phyloP scores from a whole-genome alignment of 2,329 filamentous ascomycete genomes.

The Fusarium verrucosum region DNA sequence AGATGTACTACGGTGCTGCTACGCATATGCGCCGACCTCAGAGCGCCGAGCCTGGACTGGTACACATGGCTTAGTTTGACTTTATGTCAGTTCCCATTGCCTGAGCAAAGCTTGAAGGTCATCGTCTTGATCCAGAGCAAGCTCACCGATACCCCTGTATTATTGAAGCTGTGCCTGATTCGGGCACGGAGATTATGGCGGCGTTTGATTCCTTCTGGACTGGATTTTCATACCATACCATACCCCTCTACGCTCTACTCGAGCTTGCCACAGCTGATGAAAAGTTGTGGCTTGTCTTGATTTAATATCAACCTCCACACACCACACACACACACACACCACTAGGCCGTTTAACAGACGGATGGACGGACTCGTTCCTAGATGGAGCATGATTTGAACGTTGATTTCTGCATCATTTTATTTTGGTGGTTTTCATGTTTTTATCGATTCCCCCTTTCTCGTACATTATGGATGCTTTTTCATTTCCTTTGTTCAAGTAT shows the following conservation, averaged over 20 bases:
- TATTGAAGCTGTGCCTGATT: constrained; percentile 27
- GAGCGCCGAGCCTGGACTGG: constrained; percentile 72
- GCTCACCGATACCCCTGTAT: constrained; percentile 41
- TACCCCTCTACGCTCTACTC: too few relatives aligned
- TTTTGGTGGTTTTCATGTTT: constrained; percentile 24
- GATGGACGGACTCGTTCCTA: constrained; percentile 39
- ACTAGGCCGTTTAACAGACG: constrained; percentile 13
- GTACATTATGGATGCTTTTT: constrained; percentile 34
- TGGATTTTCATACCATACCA: constrained; percentile 28
- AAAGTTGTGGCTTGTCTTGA: constrained; percentile 33
- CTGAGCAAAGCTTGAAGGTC: constrained; percentile 13
- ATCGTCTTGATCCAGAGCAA: constrained; percentile 13
- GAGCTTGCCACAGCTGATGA: constrained; percentile 29
- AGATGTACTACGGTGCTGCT: constrained; percentile 77
- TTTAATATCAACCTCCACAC: constrained; percentile 34
- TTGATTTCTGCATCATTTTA: constrained; percentile 23
- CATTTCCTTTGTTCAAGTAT: constrained; percentile 41
- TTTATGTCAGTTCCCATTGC: constrained; percentile 17
- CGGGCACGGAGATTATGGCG: constrained; percentile 22
- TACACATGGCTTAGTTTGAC: constrained; percentile 52
- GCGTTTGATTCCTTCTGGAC: constrained; percentile 36
- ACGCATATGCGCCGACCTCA: constrained; percentile 74
- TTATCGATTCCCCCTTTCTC: constrained; percentile 39
- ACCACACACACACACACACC: not conserved
- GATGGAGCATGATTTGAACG: constrained; percentile 42